Evolutionary conservation across 1,139 yeast genomes (phyloP), one percentile per base, ranked within the genome.

Genomic region (Candida sanyaensis): DNA sequence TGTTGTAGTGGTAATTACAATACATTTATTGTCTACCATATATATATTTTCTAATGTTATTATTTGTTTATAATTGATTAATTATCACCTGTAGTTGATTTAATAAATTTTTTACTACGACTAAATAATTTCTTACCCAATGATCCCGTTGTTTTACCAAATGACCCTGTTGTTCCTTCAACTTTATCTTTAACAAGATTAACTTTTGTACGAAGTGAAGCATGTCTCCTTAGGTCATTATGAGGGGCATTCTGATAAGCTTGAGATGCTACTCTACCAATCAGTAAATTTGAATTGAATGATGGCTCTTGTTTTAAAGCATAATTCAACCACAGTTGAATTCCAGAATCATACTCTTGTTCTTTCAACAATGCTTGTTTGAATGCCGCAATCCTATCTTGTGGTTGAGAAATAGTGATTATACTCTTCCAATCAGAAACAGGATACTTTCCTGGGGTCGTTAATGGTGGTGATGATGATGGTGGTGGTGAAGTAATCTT

Each of bases 241-340:
- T 75, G 80, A 2, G 77, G n/a, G 2, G 80, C 80, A 60, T 75
- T 75, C 53, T 71, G 77, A 54, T 75, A 75, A 3, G 79, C 80
- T 43, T 71, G 72, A 6, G 77, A 63, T 0, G 80, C 80, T 41
- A 75, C 66, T 43, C 67, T 66, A 3, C 80, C 80, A 50, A 75
- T 73, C 51, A 73, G 79, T 42, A 75, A 73, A 45, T 59, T 66
- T 6, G 74, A 59, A 6, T 69, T 57, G n/a, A 33, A 37, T 30
- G 58, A 61, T 9, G 53, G 50, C 0, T 73, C 63, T 50, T 60
- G 67, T 51, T 67, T 71, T 46, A 75, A 62, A 0, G 76, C 70
- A 40, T 65, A 76, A 48, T 58, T 50, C 7, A 80, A 61, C 84
- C 84, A 80, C n/a, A 65, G 61, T 38, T 67, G 71, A 26, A 80